Conservation (phyloP, 2,329 filamentous ascomycete genomes). For the Albophoma yamanashiensis region DNA sequence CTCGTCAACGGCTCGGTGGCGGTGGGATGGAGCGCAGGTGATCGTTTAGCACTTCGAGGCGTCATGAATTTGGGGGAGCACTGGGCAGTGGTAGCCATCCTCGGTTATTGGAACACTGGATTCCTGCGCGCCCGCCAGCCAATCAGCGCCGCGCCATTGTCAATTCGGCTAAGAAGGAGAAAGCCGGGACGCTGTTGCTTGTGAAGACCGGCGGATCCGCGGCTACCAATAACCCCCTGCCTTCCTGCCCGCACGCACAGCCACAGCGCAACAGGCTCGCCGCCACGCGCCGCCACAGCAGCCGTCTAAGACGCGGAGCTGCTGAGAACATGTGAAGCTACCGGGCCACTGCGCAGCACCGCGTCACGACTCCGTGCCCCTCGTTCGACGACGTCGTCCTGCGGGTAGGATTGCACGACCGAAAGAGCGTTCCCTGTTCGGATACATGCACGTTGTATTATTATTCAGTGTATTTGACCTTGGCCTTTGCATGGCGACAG, state of each 20-base stretch:
- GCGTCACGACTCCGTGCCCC: neutral
- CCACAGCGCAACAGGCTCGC: neutral
- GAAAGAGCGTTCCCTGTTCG: neutral
- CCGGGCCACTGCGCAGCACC: too few species aligned
- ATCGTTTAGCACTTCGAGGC: neutral
- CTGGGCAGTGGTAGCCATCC: constrained; percentile 3
- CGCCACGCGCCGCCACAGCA: too few species aligned
- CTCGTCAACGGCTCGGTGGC: neutral
- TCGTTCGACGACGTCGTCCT: too few species aligned
- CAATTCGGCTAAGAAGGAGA: constrained; percentile 18
- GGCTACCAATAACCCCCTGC: neutral
- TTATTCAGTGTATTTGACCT: neutral
- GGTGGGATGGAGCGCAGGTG: neutral
- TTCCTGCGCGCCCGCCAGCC: constrained; percentile 2
- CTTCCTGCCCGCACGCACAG: neutral
- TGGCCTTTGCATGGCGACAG: neutral
- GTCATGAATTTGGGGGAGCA: constrained; percentile 2
- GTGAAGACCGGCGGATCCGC: neutral
- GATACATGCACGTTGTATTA: neutral
- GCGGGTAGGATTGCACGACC: neutral
- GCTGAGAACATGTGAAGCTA: neutral
- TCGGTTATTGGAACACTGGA: constrained; percentile 7
- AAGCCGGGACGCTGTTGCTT: constrained; percentile 12
- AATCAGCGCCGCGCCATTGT: constrained; percentile 13
- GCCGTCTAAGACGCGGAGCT: too few species aligned